Evolutionary conservation across 768 basidiomycete species (phyloP), one percentile per base, ranked within the genome.

Genomic region (Serendipita indica): DNA sequence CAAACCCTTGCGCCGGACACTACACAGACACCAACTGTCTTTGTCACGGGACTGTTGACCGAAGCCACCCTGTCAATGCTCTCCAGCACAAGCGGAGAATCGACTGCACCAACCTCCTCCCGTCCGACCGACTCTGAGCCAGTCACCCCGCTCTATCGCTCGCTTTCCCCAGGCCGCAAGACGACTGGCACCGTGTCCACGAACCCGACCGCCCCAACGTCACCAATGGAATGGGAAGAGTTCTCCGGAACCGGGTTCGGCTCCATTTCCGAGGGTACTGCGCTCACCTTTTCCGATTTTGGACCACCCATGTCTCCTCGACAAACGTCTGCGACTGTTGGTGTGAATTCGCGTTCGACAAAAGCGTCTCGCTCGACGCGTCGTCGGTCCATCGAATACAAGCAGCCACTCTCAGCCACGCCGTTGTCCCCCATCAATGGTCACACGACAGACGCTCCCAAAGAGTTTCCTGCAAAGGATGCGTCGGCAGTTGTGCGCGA

Each of bases 221-320:
- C 49, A 7, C 49, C 49, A 5, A 22, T 54, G 49, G 49, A 54
- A 10, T 54, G 49, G 49, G 49, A 54, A 10, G 49, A 54, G 7
- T 54, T 54, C 49, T 5, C 16, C 12, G 49, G 49, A 25, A 30
- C 30, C 7, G 49, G 49, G 32, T 54, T 54, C 30, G 30, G 49
- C 32, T 10, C 22, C 3, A 6, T 54, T n/a, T n/a, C 16, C 22
- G 49, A 54, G n/a, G 20, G 5, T 20, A 16, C 49, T n/a, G 32
- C 20, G 20, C 49, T 54, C 30, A 27, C 49, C 30, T 54, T 54
- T 30, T 54, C 49, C 20, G 49, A 54, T 25, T 54, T 54, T 27
- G 49, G 22, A 20, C 49, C 49, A 22, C 49, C 49, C 10, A n/a
- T n/a, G n/a, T 33, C 49, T 10, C 49, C 49, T 12, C 20, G 30